Conservation (phyloP, 2,329 filamentous ascomycete species). For the Cercospora sp. region DNA sequence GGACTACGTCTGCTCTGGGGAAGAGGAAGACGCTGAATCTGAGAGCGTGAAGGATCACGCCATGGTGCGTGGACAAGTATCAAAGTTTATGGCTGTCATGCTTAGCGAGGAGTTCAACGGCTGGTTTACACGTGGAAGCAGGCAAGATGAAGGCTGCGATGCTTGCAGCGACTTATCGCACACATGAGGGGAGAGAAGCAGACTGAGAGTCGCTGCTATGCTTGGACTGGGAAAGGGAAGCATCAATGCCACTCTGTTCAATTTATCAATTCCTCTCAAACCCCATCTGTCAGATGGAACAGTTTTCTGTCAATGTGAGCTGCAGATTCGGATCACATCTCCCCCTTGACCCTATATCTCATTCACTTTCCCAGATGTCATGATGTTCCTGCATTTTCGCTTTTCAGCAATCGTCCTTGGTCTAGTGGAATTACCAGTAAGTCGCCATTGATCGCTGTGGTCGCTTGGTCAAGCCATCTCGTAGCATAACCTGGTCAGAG, state of each 20-base stretch:
- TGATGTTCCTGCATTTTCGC: no score
- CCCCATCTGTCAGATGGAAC: no score
- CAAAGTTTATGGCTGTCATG: background rate
- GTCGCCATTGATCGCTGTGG: no score
- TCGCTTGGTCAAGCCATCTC: no score
- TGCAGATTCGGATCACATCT: no score
- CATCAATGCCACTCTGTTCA: background rate
- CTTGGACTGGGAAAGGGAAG: background rate
- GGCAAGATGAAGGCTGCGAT: background rate
- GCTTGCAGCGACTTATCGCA: background rate
- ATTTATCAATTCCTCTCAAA: no score
- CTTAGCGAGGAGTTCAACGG: background rate
- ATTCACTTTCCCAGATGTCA: no score
- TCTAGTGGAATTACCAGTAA: no score
- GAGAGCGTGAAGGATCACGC: background rate
- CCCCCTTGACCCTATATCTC: no score
- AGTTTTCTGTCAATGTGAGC: no score
- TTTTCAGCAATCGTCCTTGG: no score
- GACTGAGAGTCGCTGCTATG: background rate
- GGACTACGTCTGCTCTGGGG: constrained; percentile 8
- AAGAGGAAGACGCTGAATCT: constrained; percentile 13
- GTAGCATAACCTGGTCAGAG: no score
- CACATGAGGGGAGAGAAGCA: background rate
- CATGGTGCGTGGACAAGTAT: background rate
- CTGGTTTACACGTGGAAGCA: background rate